These are phyloP conservation scores for Silene vulgaris DNA, from an alignment of 179 eudicot species.

Conservation along the genomic window DNA sequence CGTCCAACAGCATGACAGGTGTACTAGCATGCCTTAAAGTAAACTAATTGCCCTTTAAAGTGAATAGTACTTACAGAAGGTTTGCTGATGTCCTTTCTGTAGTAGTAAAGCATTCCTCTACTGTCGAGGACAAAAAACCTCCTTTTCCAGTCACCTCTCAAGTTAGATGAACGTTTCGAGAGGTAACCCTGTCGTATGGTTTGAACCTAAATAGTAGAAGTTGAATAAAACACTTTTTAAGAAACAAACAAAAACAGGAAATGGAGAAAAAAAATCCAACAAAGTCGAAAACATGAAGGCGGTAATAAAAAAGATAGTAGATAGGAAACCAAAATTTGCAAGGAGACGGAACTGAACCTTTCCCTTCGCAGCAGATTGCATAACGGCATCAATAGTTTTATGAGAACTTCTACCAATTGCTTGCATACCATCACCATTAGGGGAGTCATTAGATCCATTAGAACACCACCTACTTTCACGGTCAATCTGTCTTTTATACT, in stretches of 20 bases:
- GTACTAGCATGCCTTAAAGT: background rate
- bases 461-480: conserved; percentile 81
- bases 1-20: background rate
- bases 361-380: conserved; percentile 92
- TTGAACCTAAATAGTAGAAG: conserved; percentile 59
- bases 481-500: conserved; percentile 81
- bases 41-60: background rate
- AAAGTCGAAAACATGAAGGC: conserved; percentile 1
- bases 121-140: conserved; percentile 99
- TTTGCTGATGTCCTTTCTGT: conserved; percentile 75
- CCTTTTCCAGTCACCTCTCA: conserved; percentile 99
- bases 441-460: conserved; percentile 76
- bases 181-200: conserved; percentile 97
- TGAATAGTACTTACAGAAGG: conserved; percentile 68
- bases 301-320: background rate
- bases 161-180: conserved; percentile 88
- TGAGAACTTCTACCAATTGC: conserved; percentile 93
- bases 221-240: conserved; percentile 1
- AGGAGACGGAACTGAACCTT: conserved; percentile 43
- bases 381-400: conserved; percentile 88
- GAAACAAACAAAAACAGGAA: background rate
- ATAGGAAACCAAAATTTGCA: conserved; percentile 2
- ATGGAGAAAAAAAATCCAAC: background rate
- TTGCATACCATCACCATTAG: conserved; percentile 87
- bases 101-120: conserved; percentile 94